Evolutionary conservation across 1,284 basidiomycete genomes (phyloP).

Genomic region (Porodaedalea pini): DNA sequence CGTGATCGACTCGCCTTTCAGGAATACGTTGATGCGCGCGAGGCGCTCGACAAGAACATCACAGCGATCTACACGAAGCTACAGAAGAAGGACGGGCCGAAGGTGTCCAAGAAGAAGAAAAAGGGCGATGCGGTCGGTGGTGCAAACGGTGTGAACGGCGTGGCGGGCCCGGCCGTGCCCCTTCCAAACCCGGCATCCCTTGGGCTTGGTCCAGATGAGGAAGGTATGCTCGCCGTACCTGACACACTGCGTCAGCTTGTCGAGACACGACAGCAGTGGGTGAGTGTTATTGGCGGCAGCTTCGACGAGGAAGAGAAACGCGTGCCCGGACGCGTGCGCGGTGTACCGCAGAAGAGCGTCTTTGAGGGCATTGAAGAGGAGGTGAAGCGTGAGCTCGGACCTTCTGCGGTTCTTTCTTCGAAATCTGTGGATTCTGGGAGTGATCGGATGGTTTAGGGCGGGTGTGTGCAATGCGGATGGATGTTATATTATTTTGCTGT

Average conservation of each 20-base stretch:
- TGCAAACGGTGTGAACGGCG: conserved; percentile 19
- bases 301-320: conserved; percentile 66
- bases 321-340: conserved; percentile 64
- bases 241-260: conserved; percentile 70
- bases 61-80: conserved; percentile 64
- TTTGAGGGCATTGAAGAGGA: conserved; percentile 73
- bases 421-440: background rate
- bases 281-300: conserved; percentile 61
- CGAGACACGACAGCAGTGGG: conserved; percentile 68
- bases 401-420: conserved; percentile 1
- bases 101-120: conserved; percentile 66
- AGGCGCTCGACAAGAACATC: conserved; percentile 82
- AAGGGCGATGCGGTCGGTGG: conserved; percentile 39
- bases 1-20: conserved; percentile 86
- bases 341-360: conserved; percentile 69
- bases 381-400: conserved; percentile 33
- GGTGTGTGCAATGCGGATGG: conserved; percentile 31
- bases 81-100: conserved; percentile 70
- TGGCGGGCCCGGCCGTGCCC: conserved; percentile 30
- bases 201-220: conserved; percentile 64
- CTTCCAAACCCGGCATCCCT: conserved; percentile 58
- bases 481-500: conserved; percentile 20
- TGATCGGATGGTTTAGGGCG: background rate
- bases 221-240: conserved; percentile 61
- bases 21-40: conserved; percentile 79